A percentile compares a stretch with the other conserved stretches of the same genome.
Conservation (phyloP, 345 rosid species). For the Noccaea bulbosa region DNA sequence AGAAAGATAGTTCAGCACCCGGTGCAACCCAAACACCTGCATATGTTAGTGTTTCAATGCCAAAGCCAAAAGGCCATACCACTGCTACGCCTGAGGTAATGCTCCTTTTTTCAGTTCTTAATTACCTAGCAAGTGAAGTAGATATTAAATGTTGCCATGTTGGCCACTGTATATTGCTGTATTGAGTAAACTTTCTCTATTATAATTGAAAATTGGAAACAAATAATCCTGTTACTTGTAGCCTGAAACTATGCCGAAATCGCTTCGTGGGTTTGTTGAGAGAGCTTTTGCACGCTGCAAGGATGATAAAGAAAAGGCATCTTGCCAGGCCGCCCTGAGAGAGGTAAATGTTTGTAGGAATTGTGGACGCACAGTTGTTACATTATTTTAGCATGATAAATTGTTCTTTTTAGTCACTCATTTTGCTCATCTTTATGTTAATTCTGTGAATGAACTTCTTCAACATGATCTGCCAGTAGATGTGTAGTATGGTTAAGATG, state of each 20-base stretch:
- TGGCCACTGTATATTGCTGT: slow-evolving; percentile 12
- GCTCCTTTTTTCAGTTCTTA: slow-evolving; percentile 30
- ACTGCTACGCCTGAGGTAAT: slow-evolving; percentile 75
- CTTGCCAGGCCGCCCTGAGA: slow-evolving; percentile 73
- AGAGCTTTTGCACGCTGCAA: slow-evolving; percentile 85
- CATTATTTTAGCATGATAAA: slow-evolving; percentile 19
- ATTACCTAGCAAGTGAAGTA: slow-evolving; percentile 33
- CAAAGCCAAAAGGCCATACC: slow-evolving; percentile 69
- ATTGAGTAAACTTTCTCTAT: slow-evolving; percentile 1
- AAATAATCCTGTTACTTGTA: slow-evolving; percentile 45
- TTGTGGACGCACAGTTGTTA: slow-evolving; percentile 11
- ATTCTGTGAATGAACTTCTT: slow-evolving; percentile 22
- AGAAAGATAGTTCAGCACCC: slow-evolving; percentile 58
- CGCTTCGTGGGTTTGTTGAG: slow-evolving; percentile 83
- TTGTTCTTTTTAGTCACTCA: slow-evolving; percentile 12
- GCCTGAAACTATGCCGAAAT: slow-evolving; percentile 77
- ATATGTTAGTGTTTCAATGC: slow-evolving; percentile 73
- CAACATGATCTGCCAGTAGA: slow-evolving; percentile 7
- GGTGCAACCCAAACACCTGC: slow-evolving; percentile 70
- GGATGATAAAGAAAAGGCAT: slow-evolving; percentile 69
- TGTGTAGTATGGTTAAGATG: slow-evolving; percentile 24
- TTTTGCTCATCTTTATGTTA: slow-evolving; percentile 12
- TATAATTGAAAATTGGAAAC: slow-evolving; percentile 20
- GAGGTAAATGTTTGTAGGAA: slow-evolving; percentile 54
- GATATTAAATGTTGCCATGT: slow-evolving; percentile 21